Evolutionary conservation across 352 stramenopile species (phyloP), one percentile per base, ranked within the genome.

Genomic region (Halophytophthora batemanensis): DNA sequence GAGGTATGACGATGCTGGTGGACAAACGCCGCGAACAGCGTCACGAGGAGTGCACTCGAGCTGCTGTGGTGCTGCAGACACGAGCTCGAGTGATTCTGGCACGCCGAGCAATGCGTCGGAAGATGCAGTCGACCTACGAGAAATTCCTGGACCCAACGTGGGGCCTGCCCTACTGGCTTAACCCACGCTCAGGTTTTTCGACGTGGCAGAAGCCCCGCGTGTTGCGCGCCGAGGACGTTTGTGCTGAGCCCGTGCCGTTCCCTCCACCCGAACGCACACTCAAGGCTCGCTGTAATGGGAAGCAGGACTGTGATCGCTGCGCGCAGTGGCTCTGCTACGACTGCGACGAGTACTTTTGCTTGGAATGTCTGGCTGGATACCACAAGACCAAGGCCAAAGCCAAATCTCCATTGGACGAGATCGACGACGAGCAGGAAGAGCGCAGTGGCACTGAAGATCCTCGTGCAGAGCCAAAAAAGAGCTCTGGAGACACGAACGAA

Each of bases 61-160:
- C 68, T 10, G 61, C 71, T 2, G 52, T 74, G 1, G 42, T 52
- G 6, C 39, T 87, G 1, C 79, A 87, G 51, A 50, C 61, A 0
- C 50, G 53, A 14, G 38, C 50, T 44, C 70, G 74, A 15, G 53
- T 46, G 2, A 34, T 76, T 3, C 42, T 87, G 3, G 71, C 76
- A 11, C 67, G 54, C 19, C 52, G 60, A 13, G 49, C 66, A 46
- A 37, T 71, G n/a, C 57, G 62, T 0, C 29, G 38, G 14, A 51
- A 52, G 7, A 64, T 87, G 4, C 69, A 78, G 35, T 46, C 64
- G 19, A 57, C 61, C 19, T 92, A 90, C 53, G 70, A 86, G 13
- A 92, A 92, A 45, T 88, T 83, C 54, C 47, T 89, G 17, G 79
- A 92, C 49, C 67, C 75, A 5, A 69, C 76, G 6, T 87, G 66